Evolutionary conservation across 2,329 filamentous ascomycete genomes (phyloP), one percentile per base, ranked within the genome.

Genomic region (Aspergillus pseudotamarii): DNA sequence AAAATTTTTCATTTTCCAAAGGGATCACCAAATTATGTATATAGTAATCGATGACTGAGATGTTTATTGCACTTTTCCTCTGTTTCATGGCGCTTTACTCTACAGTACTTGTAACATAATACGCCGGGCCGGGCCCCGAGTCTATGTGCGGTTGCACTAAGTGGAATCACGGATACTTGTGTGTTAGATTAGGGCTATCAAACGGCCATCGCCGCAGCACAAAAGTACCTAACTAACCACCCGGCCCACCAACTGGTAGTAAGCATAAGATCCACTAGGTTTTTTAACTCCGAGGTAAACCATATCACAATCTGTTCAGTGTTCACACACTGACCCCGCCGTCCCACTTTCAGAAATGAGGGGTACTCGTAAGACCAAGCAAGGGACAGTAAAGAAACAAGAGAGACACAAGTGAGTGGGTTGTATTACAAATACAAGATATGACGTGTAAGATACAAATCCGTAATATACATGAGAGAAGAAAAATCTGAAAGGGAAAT

Each of bases 21-120:
- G 21, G 28, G 28, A 51, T 34, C 19, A 19, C n/a, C 51, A 23
- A 34, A 38, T 58, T 51, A 28, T 59, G 56, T 59, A 62, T 55
- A 62, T 62, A 62, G n/a, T 62, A 59, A 62, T 59, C 32, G 41
- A 62, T 62, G 54, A 59, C 43, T 48, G 23, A 60, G 51, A 60
- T 21, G 51, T 46, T 46, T 41, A 48, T 16, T 30, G n/a, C 12
- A 10, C n/a, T 30, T 8, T 45, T 38, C 34, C 26, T 55, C 21
- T 38, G 12, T 55, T 19, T 32, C 19, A 51, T 32, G 48, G 26
- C 28, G 48, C 4, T 34, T 28, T n/a, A 30, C 8, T 51, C 19
- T 51, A 21, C n/a, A 51, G 28, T 21, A 51, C 28, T n/a, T 51
- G 48, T 30, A 30, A 51, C 34, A n/a, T 6, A 32, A 32, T 51